A percentile compares a stretch with the other conserved stretches of the same genome.
Evolutionary conservation across 805 yeast genomes (phyloP).

Genomic region (Sugiyamaella floridensis): DNA sequence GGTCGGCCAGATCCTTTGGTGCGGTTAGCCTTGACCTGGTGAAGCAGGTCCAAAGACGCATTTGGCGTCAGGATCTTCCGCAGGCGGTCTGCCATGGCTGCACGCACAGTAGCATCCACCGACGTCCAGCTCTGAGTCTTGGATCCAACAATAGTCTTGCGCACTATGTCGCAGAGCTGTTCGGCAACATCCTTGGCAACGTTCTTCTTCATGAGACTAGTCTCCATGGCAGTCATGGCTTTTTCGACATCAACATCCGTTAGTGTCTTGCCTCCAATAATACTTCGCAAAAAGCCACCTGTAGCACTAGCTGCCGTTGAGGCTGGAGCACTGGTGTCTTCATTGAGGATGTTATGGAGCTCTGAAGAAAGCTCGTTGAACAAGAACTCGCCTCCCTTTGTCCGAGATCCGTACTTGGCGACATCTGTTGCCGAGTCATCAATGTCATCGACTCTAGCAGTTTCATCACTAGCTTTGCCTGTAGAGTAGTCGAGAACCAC

Average conservation of each 20-base stretch:
- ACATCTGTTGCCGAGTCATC: constrained; percentile 28
- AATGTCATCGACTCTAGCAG: constrained; percentile 16
- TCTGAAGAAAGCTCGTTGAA: constrained; percentile 57
- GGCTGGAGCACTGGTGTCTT: constrained; percentile 11
- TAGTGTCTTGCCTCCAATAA: constrained; percentile 64
- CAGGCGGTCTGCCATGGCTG: constrained; percentile 51
- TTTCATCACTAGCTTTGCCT: constrained; percentile 17
- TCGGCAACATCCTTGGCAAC: constrained; percentile 87
- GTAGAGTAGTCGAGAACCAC: constrained; percentile 51
- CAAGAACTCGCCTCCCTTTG: constrained; percentile 52
- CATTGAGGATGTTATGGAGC: constrained; percentile 36
- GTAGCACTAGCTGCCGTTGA: not conserved
- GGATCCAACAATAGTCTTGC: constrained; percentile 61
- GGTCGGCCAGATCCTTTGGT: constrained; percentile 41
- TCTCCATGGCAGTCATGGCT: constrained; percentile 57
- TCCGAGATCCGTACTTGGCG: constrained; percentile 36
- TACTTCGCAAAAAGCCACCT: constrained; percentile 46
- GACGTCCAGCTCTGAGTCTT: constrained; percentile 70
- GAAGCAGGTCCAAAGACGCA: constrained; percentile 77
- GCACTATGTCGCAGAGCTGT: constrained; percentile 61
- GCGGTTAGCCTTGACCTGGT: constrained; percentile 58
- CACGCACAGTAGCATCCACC: constrained; percentile 60
- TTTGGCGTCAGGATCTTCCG: constrained; percentile 79
- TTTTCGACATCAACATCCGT: constrained; percentile 57
- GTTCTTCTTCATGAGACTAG: constrained; percentile 76